phyloP scores from a whole-genome alignment of 257 asterid genomes.

The Plantago elongata region DNA sequence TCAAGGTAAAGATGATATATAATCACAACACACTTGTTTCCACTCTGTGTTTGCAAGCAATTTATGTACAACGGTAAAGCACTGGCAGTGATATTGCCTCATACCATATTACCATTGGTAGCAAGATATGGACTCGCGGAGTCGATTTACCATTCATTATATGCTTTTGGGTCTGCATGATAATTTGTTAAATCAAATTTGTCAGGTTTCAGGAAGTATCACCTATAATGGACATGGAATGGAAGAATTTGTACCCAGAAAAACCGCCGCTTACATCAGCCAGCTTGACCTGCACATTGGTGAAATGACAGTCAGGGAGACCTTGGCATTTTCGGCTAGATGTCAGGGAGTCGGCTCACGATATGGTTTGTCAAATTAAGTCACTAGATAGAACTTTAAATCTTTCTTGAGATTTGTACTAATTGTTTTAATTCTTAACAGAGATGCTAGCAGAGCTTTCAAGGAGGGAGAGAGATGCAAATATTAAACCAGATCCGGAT shows the following conservation, averaged over 20 bases:
- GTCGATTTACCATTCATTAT: too few relatives aligned
- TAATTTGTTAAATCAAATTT: background rate
- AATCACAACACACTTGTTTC: background rate
- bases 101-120: background rate
- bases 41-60: background rate
- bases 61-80: too few relatives aligned
- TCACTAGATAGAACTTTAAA: background rate
- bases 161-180: too few relatives aligned
- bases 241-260: constrained; percentile 57
- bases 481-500: constrained; percentile 40
- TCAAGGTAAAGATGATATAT: constrained; percentile 31
- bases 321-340: constrained; percentile 63
- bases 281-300: constrained; percentile 63
- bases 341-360: constrained; percentile 74
- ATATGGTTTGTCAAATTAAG: constrained; percentile 40
- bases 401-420: background rate
- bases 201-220: constrained; percentile 41
- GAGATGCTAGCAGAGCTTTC: constrained; percentile 41
- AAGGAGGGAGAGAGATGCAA: constrained; percentile 40
- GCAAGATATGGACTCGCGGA: too few relatives aligned
- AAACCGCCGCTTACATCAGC: constrained; percentile 64
- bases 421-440: constrained; percentile 9
- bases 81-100: background rate
- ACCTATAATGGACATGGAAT: constrained; percentile 53
- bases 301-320: constrained; percentile 78